Base-by-base conservation (phyloP, 768 basidiomycete species). In the Suillus clintonianus region DNA sequence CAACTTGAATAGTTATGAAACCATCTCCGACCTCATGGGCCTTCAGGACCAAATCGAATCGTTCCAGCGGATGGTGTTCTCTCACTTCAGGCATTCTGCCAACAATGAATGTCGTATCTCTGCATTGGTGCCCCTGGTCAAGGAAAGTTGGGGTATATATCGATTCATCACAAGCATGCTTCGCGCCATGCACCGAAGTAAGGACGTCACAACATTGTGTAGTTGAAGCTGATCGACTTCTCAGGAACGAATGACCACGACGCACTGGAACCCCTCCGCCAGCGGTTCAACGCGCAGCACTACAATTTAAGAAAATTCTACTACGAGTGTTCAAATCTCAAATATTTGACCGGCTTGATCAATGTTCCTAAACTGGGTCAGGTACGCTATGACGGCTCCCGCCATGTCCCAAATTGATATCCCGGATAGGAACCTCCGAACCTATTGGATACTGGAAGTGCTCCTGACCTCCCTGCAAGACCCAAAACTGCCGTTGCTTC, bases 131-230 rank as follows among this genome's bases (percentile, higher is more conserved):
- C 97, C 97, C 27, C 84, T 98, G 14, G 97, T 99, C 61, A 99
- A 99, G 78, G 97, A 99, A 78, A 97, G 94, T 70, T 99, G 96
- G 89, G 97, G 97, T 42, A 99, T 99, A 63, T 99, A 99, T 78
- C 86, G 94, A 53, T 99, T 99, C 79, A 96, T 99, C 73, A 99
- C 97, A 11, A 96, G 94, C 79, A 99, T 99, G 97, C 81, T 99
- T 74, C 85, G 97, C 30, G 97, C 97, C 1, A 93, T 99, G 91
- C 93, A 97, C 73, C 83, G 97, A 79, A 82, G 97, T 97, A 72
- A 74, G 87, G 80, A 30, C 45, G 27, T 45, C 39, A 37, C 17
- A 6, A 2, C 61, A 36, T 24, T 57, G 34, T 47, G 22, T 45
- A 51, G 39, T 13, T 34, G 42, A 59, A 57, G 54, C 57, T 69